Evolutionary conservation across 768 basidiomycete species (phyloP), one percentile per base, ranked within the genome.

Genomic region (Boletus sp.): DNA sequence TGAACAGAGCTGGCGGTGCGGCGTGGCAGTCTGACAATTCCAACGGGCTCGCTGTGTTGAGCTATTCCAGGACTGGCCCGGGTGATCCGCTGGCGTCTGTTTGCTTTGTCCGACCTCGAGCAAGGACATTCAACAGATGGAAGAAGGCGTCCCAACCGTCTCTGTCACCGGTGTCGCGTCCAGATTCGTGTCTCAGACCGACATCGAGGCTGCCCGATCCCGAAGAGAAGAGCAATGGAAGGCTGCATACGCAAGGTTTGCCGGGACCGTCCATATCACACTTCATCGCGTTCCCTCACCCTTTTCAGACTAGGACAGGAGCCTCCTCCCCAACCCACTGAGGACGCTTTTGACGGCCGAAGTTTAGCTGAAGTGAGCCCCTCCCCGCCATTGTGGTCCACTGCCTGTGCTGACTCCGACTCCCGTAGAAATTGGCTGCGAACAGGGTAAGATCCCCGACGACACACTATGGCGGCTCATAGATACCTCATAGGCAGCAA

Each of bases 221-320:
- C 77, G 83, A 30, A 76, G 84, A 57, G 91, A 93, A 7, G 90
- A 90, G 63, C 88, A 91, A 62, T 93, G 91, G 91, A 90, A 86
- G 64, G 91, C 90, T 14, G 91, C 91, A 27, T 93, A 93, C 70
- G 91, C 90, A 40, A 81, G 88, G 88, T 84, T 55, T 55, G 62
- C 39, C 25, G 0, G 14, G 23, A 11, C 17, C 27, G 19, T 47
- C 13, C 46, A 40, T 30, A 25, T 34, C 43, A 50, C 41, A 34
- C 43, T 25, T 6, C 10, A 43, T 37, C 50, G 41, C 21, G 45
- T 33, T 45, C 21, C 48, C 42, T 53, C 53, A 58, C 51, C 58
- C 32, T 47, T 38, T 53, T 48, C 52, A 90, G 90, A 56, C 77
- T 93, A 10, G 91, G 91, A 47, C 92, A 93, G 69, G 90, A 88